These are phyloP conservation scores for Epicoccum sorghinum DNA, from an alignment of 2,329 filamentous ascomycete species.

Conservation along the genomic window DNA sequence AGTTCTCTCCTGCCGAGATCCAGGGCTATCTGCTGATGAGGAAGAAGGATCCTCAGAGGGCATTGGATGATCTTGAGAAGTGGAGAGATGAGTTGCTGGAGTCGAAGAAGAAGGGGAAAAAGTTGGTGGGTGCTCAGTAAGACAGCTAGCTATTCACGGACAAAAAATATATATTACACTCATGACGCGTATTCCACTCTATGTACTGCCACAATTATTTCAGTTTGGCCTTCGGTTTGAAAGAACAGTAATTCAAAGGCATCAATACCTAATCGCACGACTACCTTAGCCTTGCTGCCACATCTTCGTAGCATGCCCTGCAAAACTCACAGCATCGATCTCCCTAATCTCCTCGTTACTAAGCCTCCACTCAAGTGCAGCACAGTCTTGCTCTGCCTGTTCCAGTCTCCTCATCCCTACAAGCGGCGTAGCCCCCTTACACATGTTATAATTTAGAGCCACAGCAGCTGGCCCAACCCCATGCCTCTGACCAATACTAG, in stretches of 20 bases:
- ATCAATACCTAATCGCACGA: no score
- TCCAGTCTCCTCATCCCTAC: constrained; percentile 50
- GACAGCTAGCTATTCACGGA: no score
- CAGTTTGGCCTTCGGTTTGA: no score
- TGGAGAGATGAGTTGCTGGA: constrained; percentile 44
- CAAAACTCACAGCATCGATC: constrained; percentile 41
- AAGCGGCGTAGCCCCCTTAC: constrained; percentile 53
- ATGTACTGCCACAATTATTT: no score
- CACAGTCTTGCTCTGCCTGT: constrained; percentile 50
- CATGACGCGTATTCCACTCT: no score
- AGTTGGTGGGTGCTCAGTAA: constrained; percentile 7
- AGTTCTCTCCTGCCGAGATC: constrained; percentile 59
- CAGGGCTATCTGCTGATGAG: constrained; percentile 59
- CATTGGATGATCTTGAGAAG: constrained; percentile 51
- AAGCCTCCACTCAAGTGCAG: constrained; percentile 52
- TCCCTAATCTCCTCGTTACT: constrained; percentile 50
- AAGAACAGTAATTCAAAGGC: no score
- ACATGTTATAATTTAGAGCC: constrained; percentile 54
- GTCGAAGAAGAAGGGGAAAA: constrained; percentile 8
- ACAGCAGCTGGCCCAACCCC: constrained; percentile 47
- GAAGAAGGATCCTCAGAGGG: constrained; percentile 57
- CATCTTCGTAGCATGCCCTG: background rate
- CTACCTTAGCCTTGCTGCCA: background rate
- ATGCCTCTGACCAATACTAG: constrained; percentile 44
- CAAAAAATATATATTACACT: no score